Evolutionary conservation across 768 basidiomycete species (phyloP).

Genomic region (Russula lepida): DNA sequence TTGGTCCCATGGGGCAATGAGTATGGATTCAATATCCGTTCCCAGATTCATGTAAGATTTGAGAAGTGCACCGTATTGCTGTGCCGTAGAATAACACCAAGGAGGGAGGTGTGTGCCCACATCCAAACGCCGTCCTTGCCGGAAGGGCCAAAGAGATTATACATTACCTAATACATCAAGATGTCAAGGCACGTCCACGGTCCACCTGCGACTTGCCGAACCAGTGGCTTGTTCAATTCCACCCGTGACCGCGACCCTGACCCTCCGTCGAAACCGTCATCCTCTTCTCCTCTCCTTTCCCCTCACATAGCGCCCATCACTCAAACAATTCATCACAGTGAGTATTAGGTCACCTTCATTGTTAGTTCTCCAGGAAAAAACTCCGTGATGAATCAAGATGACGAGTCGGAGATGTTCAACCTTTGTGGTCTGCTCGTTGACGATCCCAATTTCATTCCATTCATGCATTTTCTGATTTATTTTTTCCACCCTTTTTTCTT

Average conservation of each 20-base stretch:
- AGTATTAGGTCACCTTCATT: constrained; percentile 2
- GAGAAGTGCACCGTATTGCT: background rate
- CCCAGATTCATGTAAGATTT: background rate
- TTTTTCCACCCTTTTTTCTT: constrained; percentile 21
- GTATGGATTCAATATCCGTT: background rate
- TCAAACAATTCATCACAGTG: background rate
- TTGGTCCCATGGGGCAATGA: background rate
- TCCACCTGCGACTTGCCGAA: no score
- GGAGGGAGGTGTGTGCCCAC: background rate
- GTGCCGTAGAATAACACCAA: background rate
- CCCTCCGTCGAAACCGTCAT: background rate
- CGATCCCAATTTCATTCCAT: constrained; percentile 66
- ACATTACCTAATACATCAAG: background rate
- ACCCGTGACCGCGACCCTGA: background rate
- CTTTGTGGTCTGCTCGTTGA: constrained; percentile 43
- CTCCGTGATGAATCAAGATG: constrained; percentile 43
- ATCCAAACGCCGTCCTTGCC: background rate
- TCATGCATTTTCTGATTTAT: constrained; percentile 81
- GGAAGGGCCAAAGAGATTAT: background rate
- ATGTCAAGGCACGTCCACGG: background rate
- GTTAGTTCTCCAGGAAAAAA: background rate
- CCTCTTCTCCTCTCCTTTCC: background rate
- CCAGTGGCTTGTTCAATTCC: background rate
- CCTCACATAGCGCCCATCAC: background rate
- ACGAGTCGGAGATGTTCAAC: constrained; percentile 70